phyloP scores from a whole-genome alignment of 2,329 filamentous ascomycete species.

The Claviceps capensis region DNA sequence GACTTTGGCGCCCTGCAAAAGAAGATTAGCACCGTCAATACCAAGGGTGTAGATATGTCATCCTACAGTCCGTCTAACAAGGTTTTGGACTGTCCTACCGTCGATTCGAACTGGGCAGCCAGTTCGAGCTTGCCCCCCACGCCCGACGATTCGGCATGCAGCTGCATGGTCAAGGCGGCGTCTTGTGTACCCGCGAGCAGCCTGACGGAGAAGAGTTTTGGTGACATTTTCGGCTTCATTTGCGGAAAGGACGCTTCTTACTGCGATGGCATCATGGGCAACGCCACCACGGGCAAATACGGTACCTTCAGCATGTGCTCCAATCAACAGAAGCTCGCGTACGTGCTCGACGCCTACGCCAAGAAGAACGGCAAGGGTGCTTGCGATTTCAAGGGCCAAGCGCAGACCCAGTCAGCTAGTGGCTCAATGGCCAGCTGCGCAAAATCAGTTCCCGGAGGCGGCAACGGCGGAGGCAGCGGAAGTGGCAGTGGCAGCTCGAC shows the following conservation, averaged over 20 bases:
- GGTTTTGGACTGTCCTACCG: conserved; percentile 57
- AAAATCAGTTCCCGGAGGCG: conserved; percentile 46
- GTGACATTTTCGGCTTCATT: conserved; percentile 60
- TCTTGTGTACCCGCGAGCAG: conserved; percentile 51
- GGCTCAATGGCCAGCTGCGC: conserved; percentile 39
- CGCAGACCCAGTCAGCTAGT: conserved; percentile 35
- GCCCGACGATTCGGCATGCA: conserved; percentile 66
- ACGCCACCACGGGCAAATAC: conserved; percentile 37
- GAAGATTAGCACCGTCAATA: conserved; percentile 53
- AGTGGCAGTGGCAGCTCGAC: neutral
- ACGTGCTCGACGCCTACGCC: conserved; percentile 64
- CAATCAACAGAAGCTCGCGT: conserved; percentile 55
- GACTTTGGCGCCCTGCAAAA: conserved; percentile 64
- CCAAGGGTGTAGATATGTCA: conserved; percentile 50
- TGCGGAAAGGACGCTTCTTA: conserved; percentile 44
- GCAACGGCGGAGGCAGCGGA: neutral
- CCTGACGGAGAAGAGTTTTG: conserved; percentile 45
- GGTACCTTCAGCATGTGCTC: conserved; percentile 71
- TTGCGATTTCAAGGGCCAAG: conserved; percentile 60
- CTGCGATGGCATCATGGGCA: conserved; percentile 50
- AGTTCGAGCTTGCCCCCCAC: conserved; percentile 61
- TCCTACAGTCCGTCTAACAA: conserved; percentile 66
- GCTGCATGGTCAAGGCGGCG: conserved; percentile 71
- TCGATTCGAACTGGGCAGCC: conserved; percentile 49
- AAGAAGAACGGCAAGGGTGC: conserved; percentile 35